These are phyloP conservation scores for Neurospora intermedia DNA, from an alignment of 495 filamentous ascomycete species.

Conservation along the genomic window DNA sequence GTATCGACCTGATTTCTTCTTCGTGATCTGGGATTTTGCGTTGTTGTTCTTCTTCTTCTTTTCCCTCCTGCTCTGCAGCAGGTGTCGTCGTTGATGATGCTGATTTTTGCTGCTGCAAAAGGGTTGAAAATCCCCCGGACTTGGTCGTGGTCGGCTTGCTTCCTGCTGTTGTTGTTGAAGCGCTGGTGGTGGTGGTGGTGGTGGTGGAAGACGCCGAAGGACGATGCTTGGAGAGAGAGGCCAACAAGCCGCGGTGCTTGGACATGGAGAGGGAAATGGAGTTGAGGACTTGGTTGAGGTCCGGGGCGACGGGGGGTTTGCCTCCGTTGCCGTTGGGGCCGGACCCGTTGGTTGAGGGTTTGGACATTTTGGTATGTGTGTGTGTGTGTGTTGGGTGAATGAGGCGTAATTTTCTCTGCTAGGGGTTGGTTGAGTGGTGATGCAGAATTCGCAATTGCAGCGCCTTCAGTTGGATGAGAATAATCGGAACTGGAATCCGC, in stretches of 20 bases:
- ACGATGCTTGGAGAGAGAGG: conserved; percentile 7
- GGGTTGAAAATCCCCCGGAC: conserved; percentile 10
- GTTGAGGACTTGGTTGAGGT: conserved; percentile 26
- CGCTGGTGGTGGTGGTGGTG: not conserved
- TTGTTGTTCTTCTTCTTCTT: not conserved
- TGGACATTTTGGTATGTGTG: conserved; percentile 2
- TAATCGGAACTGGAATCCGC: too few relatives aligned
- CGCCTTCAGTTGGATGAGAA: too few relatives aligned
- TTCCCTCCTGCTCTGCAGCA: not conserved
- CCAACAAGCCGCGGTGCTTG: conserved; percentile 6
- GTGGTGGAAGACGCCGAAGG: not conserved
- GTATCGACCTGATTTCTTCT: conserved; percentile 16
- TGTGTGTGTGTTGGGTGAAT: not conserved
- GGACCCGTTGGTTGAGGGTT: not conserved
- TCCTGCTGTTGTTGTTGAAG: not conserved
- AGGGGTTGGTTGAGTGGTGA: not conserved
- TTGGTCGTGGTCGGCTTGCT: not conserved
- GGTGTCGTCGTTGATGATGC: not conserved
- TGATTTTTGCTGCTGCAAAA: not conserved
- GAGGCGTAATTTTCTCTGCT: not conserved
- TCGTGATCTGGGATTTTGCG: conserved; percentile 5
- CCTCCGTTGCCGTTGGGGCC: not conserved
- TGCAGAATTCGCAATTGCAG: not conserved
- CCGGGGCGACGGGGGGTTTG: conserved; percentile 16
- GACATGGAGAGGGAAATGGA: conserved; percentile 17